Conservation (phyloP, 257 asterid species). For the Solanum pennellii region DNA sequence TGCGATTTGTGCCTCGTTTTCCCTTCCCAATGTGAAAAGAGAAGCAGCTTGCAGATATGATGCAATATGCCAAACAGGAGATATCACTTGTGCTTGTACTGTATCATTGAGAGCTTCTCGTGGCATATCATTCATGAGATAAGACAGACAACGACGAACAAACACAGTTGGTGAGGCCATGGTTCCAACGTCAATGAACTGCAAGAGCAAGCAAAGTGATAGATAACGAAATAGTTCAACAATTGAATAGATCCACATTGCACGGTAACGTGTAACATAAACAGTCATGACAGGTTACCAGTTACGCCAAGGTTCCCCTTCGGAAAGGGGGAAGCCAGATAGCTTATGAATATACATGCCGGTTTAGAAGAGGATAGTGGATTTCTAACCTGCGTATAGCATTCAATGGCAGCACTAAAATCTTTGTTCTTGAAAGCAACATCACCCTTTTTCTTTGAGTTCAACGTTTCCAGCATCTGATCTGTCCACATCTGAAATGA, state of each 20-base stretch:
- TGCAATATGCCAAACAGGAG: constrained; percentile 84
- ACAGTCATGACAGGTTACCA: not conserved
- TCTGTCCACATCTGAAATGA: constrained; percentile 45
- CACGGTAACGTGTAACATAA: not conserved
- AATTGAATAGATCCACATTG: not conserved
- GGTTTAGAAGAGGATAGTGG: not conserved
- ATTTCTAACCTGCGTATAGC: constrained; percentile 27
- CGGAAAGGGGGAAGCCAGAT: not conserved
- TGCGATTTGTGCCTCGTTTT: constrained; percentile 72
- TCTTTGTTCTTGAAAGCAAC: constrained; percentile 31
- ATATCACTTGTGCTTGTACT: constrained; percentile 67
- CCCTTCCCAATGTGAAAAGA: constrained; percentile 64
- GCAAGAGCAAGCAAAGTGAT: not conserved
- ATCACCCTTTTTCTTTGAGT: constrained; percentile 36
- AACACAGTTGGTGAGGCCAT: constrained; percentile 35
- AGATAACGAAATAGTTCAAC: not conserved
- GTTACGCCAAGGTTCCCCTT: not conserved
- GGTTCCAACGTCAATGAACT: constrained; percentile 33
- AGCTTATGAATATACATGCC: not conserved
- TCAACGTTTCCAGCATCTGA: constrained; percentile 35
- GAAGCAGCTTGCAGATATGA: constrained; percentile 74
- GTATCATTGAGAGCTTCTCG: constrained; percentile 77
- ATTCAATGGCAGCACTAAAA: constrained; percentile 27
- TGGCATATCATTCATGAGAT: constrained; percentile 66
- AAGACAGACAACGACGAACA: constrained; percentile 41